Base-by-base conservation (phyloP, 371 early-diverging fungal species). In the Saksenaea vasiformis region DNA sequence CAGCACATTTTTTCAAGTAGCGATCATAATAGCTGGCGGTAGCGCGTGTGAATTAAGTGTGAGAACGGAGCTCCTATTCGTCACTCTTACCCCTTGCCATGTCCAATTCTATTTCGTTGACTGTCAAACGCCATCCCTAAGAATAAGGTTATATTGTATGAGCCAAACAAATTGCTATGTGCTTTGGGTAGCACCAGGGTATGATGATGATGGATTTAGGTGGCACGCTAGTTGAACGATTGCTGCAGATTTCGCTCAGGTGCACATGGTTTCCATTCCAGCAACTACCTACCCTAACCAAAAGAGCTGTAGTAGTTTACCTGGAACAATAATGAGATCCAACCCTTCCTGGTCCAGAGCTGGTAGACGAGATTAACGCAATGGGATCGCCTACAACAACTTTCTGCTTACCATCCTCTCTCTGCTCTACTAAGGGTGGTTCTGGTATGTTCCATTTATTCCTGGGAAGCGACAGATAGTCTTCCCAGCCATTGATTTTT, bases 361-460 rank as follows among this genome's bases (percentile, higher is more conserved):
- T 87, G 62, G 8, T 24, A 35, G 9, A 22, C 26, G 17, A 1
- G n/a, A 22, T 39, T 54, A 47, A 31, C 39, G 13, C 10, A 19
- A 54, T n/a, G 37, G 41, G 27, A 3, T 17, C 9, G 22, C 35
- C 26, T 27, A 8, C n/a, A 27, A 10, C 5, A 26, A 11, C n/a
- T 43, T 5, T 27, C 7, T 8, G 24, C 39, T 53, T 73, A 88
- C 88, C 90, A 60, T 85, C 82, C 59, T 86, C 85, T 62, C 85
- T 70, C 5, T 41, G 44, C 57, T 85, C 71, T 58, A 85, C 80
- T n/a, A 72, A 61, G 1, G 65, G 72, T 22, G 91, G 90, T 53
- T 91, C 91, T 10, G 86, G 88, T 56, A 89, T 91, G 62, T 82
- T 78, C 89, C 88, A 91, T 53, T 70, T 80, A 62, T 91, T 91